Percentiles rank a stretch among this genome's conserved stretches.
phyloP scores from a whole-genome alignment of 257 asterid species.

The Thymus mandschuricus region DNA sequence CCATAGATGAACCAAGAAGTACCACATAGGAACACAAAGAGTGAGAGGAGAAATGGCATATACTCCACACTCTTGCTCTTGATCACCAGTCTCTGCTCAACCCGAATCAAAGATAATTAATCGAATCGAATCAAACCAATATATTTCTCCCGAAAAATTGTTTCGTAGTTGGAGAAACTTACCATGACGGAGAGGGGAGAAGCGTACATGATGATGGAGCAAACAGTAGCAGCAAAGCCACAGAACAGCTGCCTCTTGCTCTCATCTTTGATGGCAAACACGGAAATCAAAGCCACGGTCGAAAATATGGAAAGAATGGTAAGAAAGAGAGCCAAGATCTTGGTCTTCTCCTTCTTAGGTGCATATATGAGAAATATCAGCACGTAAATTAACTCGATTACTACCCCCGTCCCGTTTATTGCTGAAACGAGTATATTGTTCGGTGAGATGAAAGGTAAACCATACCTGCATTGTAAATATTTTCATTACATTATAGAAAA shows the following conservation, averaged over 20 bases:
- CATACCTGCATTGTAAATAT: conserved; percentile 55
- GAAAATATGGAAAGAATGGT: conserved; percentile 52
- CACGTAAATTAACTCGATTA: conserved; percentile 62
- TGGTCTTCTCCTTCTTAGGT: conserved; percentile 65
- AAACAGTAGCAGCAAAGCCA: conserved; percentile 65
- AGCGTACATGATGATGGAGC: conserved; percentile 82
- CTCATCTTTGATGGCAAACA: conserved; percentile 47
- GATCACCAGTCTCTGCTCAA: conserved; percentile 73
- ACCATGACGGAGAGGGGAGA: conserved; percentile 81
- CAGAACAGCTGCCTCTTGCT: conserved; percentile 50
- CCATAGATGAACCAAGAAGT: conserved; percentile 82
- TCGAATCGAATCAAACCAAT: background rate
- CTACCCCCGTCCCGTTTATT: conserved; percentile 44
- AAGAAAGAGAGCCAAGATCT: conserved; percentile 53
- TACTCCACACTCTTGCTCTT: conserved; percentile 80
- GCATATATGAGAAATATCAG: conserved; percentile 60
- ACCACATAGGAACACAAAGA: conserved; percentile 72
- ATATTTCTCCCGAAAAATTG: no score
- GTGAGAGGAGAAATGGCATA: conserved; percentile 78
- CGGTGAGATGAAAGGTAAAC: conserved; percentile 69
- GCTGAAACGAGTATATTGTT: conserved; percentile 60
- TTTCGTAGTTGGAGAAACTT: conserved; percentile 19
- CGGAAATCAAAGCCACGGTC: conserved; percentile 54
- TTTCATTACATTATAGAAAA: no score
- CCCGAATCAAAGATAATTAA: background rate